Evolutionary conservation across 73 alveolate genomes (phyloP).

Genomic region (Paramecium biaurelia): DNA sequence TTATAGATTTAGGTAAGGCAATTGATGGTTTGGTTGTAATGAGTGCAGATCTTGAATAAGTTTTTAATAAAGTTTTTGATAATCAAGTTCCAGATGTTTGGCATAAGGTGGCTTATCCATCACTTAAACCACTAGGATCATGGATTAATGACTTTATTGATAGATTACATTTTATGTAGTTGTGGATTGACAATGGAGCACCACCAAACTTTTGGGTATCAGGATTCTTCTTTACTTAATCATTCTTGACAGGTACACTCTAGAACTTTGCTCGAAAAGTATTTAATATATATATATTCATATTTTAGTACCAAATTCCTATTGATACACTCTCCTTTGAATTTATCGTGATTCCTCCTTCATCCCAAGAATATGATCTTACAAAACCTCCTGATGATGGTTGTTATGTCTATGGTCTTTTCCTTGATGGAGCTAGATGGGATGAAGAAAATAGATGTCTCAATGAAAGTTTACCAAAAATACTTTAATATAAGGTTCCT

Average conservation of each 20-base stretch:
- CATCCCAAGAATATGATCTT: constrained; percentile 86
- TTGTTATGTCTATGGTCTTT: constrained; percentile 97
- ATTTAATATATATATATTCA: constrained; percentile 62
- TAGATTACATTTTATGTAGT: constrained; percentile 97
- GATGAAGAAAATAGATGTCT: constrained; percentile 84
- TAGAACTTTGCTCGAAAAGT: constrained; percentile 95
- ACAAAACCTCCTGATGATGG: constrained; percentile 96
- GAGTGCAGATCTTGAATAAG: constrained; percentile 91
- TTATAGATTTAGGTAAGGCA: constrained; percentile 92
- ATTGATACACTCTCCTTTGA: constrained; percentile 94
- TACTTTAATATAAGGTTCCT: constrained; percentile 86
- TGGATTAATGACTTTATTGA: constrained; percentile 98
- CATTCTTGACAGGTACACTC: constrained; percentile 98
- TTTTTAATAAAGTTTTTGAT: constrained; percentile 90
- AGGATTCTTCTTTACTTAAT: constrained; percentile 99
- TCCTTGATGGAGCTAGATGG: constrained; percentile 99
- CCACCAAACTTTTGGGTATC: constrained; percentile 99
- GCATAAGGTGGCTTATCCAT: constrained; percentile 94
- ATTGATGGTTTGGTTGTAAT: constrained; percentile 97
- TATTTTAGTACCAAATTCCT: constrained; percentile 90
- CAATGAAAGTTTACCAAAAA: constrained; percentile 98
- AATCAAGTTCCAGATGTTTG: constrained; percentile 91
- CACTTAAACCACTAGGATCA: constrained; percentile 99
- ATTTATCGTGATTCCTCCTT: constrained; percentile 88
- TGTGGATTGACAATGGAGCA: constrained; percentile 99